Conservation (phyloP, 768 basidiomycete genomes). For the Sutorius australiensis region DNA sequence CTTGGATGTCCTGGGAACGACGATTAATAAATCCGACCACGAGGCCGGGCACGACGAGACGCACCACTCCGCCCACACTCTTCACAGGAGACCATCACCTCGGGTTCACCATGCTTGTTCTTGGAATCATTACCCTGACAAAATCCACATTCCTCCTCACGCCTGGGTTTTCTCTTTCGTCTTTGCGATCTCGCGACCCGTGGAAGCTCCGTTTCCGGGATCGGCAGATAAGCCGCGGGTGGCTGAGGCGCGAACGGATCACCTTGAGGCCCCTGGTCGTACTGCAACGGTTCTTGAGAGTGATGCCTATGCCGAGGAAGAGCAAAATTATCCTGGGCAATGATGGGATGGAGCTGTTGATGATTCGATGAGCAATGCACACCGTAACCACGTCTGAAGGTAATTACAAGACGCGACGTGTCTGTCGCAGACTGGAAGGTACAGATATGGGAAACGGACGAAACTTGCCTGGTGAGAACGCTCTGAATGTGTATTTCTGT, state of each 20-base stretch:
- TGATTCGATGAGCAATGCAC: constrained; percentile 19
- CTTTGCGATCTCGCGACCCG: constrained; percentile 43
- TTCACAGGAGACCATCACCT: constrained; percentile 73
- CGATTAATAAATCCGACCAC: not conserved
- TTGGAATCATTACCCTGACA: constrained; percentile 63
- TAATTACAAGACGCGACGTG: constrained; percentile 71
- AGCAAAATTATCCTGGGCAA: constrained; percentile 30
- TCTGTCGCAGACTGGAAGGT: constrained; percentile 30
- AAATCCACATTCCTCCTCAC: constrained; percentile 72
- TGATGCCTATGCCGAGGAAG: constrained; percentile 16
- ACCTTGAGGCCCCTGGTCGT: constrained; percentile 73
- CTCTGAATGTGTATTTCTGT: constrained; percentile 14
- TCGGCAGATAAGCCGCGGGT: constrained; percentile 47
- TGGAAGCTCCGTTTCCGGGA: constrained; percentile 42
- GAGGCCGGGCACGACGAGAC: constrained; percentile 18
- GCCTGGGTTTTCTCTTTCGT: constrained; percentile 42
- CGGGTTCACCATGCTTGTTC: constrained; percentile 56
- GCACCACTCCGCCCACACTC: constrained; percentile 82
- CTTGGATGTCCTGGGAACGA: constrained; percentile 69
- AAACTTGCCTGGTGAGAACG: constrained; percentile 37
- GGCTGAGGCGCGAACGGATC: constrained; percentile 77
- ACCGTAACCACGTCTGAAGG: constrained; percentile 19
- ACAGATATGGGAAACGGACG: constrained; percentile 16
- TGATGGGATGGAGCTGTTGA: constrained; percentile 24
- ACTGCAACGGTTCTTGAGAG: constrained; percentile 43